phyloP scores from a whole-genome alignment of 495 filamentous ascomycete genomes.

The Margaritispora aquatica region DNA sequence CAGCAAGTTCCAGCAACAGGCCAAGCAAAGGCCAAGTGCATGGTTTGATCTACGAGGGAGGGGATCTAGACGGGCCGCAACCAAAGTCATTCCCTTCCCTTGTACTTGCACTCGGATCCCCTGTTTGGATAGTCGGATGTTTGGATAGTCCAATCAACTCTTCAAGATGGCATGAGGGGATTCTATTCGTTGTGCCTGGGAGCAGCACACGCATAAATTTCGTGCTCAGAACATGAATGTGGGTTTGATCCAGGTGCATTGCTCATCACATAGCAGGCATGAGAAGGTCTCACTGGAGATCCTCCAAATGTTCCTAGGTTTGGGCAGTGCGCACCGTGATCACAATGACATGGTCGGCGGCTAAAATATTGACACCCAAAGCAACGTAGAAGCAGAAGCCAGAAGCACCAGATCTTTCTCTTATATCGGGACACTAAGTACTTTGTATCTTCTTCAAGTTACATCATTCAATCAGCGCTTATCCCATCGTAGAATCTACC shows the following conservation, averaged over 20 bases:
- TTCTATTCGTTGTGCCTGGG: not conserved
- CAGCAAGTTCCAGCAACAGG: not conserved
- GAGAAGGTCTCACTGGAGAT: slow-evolving; percentile 2
- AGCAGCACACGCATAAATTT: not conserved
- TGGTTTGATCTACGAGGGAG: slow-evolving; percentile 5
- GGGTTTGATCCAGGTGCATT: not conserved
- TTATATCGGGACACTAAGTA: not conserved
- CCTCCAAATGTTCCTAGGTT: not conserved
- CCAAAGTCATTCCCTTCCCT: not conserved
- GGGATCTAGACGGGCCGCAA: slow-evolving; percentile 7
- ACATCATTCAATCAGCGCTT: not conserved
- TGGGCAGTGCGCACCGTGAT: not conserved
- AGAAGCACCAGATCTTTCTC: too few species aligned
- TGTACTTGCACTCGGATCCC: too few species aligned
- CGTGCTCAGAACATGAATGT: not conserved
- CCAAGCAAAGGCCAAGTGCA: not conserved
- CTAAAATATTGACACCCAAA: slow-evolving; percentile 9
- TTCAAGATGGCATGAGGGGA: not conserved
- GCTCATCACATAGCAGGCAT: slow-evolving; percentile 6
- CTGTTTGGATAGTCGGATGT: not conserved
- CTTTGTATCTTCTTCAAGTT: not conserved
- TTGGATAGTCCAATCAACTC: slow-evolving; percentile 2
- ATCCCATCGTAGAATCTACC: not conserved
- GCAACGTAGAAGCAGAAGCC: not conserved
- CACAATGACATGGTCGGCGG: slow-evolving; percentile 3